phyloP scores from a whole-genome alignment of 1,284 basidiomycete genomes.

The Cutaneotrichosporon sp. region DNA sequence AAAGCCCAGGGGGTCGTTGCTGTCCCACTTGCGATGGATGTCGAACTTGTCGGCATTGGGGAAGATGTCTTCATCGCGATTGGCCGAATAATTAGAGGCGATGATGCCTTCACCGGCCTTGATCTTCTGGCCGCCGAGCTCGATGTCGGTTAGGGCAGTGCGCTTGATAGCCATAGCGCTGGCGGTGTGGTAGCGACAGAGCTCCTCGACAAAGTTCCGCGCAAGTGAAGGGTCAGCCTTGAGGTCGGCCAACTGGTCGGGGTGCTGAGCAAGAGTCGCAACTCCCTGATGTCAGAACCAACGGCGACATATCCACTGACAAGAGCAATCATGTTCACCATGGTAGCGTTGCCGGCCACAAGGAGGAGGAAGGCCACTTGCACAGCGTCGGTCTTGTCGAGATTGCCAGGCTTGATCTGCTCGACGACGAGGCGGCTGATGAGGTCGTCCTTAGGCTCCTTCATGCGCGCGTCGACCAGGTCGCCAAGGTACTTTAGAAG shows the following conservation, averaged over 20 bases:
- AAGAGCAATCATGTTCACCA: constrained; percentile 16
- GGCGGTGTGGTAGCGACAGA: constrained; percentile 15
- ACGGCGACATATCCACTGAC: neutral
- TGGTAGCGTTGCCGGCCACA: constrained; percentile 14
- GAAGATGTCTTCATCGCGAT: constrained; percentile 12
- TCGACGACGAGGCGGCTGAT: constrained; percentile 1
- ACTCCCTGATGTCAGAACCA: neutral
- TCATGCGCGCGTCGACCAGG: constrained; percentile 6
- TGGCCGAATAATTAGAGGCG: constrained; percentile 14
- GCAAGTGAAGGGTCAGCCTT: constrained; percentile 7
- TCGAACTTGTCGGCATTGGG: constrained; percentile 8
- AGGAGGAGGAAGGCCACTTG: constrained; percentile 16
- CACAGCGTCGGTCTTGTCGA: constrained; percentile 8
- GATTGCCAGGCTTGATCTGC: constrained; percentile 3
- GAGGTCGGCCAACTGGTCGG: constrained; percentile 8
- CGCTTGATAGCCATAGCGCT: constrained; percentile 15
- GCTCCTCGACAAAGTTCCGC: constrained; percentile 11
- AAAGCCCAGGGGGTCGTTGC: constrained; percentile 6
- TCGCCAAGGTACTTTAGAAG: constrained; percentile 7
- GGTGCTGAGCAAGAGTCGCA: constrained; percentile 9
- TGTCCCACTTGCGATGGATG: constrained; percentile 10
- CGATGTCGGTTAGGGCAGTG: constrained; percentile 7
- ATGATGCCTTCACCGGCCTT: constrained; percentile 12
- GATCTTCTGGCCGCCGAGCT: constrained; percentile 8
- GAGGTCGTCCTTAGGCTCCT: constrained; percentile 9